These are phyloP conservation scores for Tilletiaria anomala DNA, from an alignment of 1,284 basidiomycete species.

Conservation along the genomic window DNA sequence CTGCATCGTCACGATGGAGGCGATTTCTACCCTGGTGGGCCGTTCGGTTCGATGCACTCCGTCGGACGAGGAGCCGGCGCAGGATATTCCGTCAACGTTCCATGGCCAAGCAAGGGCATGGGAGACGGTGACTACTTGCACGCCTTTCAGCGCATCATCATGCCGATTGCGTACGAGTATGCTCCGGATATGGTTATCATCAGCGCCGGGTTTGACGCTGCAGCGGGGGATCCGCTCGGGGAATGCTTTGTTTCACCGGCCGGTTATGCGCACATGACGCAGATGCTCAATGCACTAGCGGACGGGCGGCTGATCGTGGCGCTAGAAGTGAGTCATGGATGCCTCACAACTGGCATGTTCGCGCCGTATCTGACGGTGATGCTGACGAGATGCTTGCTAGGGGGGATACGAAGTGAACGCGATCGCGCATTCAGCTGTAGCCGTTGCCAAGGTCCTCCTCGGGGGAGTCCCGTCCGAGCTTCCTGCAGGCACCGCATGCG, in stretches of 20 bases:
- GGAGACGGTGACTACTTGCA: conserved; percentile 89
- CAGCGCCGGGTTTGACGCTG: conserved; percentile 95
- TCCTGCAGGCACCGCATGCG: background rate
- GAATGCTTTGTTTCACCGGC: conserved; percentile 76
- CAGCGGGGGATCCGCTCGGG: conserved; percentile 78
- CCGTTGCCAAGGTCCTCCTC: background rate
- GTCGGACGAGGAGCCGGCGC: conserved; percentile 64
- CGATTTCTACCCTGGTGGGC: conserved; percentile 76
- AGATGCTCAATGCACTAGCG: conserved; percentile 81
- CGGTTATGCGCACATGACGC: conserved; percentile 98
- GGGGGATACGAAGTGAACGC: background rate
- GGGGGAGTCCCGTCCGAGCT: background rate
- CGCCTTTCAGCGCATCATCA: conserved; percentile 85
- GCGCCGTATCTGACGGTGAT: too few relatives aligned
- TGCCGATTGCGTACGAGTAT: conserved; percentile 96
- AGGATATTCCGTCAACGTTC: conserved; percentile 79
- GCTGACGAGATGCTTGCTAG: too few relatives aligned
- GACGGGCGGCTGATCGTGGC: conserved; percentile 79
- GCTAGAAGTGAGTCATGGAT: too few relatives aligned
- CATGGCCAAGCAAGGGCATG: conserved; percentile 81
- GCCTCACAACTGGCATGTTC: too few relatives aligned
- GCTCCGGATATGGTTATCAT: conserved; percentile 90
- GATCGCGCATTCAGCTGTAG: background rate
- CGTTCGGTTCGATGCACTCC: conserved; percentile 70
- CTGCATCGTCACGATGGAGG: conserved; percentile 77